Evolutionary conservation across 2,329 filamentous ascomycete species (phyloP), one percentile per base, ranked within the genome.

Genomic region (Fusarium nelsonii): DNA sequence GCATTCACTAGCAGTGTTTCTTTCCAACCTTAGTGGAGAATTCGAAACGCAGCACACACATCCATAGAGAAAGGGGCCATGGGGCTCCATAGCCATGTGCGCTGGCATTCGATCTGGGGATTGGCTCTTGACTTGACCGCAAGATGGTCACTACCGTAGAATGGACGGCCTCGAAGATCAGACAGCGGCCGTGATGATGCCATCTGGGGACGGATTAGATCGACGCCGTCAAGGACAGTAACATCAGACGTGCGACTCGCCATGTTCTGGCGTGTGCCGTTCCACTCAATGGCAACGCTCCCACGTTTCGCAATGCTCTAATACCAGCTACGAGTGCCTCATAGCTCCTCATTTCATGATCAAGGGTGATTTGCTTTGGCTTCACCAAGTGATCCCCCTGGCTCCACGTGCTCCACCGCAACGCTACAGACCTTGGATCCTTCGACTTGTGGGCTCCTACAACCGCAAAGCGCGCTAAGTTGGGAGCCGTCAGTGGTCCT

Each of bases 351-450:
- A 50, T 50, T 50, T 50, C 32, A n/a, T 39, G 48, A 50, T 39
- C 33, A 50, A 50, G 48, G 63, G 61, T 64, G 61, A 34, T 64
- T 64, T 49, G 44, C 60, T 63, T 48, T 55, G 57, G 45, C 49
- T 58, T 45, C 41, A 23, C 46, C 34, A 18, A 43, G n/a, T 44
- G 28, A 59, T 51, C 59, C 65, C 65, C 65, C 55, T 69, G 65
- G 55, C 52, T 56, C 65, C 62, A 66, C 55, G 65, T 69, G 65
- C 65, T 69, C 65, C 65, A 69, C 65, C 39, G 7, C 55, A 44
- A 55, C 43, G 43, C 50, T 50, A 44, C 48, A 39, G 49, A 52
- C 40, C 63, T 45, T 36, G 59, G 59, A 55, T 63, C 46, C 30
- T 18, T 39, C n/a, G 55, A 39, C 34, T 45, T 59, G 34, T 39